phyloP scores from a whole-genome alignment of 345 rosid genomes.

The Aquilaria yunnanensis region DNA sequence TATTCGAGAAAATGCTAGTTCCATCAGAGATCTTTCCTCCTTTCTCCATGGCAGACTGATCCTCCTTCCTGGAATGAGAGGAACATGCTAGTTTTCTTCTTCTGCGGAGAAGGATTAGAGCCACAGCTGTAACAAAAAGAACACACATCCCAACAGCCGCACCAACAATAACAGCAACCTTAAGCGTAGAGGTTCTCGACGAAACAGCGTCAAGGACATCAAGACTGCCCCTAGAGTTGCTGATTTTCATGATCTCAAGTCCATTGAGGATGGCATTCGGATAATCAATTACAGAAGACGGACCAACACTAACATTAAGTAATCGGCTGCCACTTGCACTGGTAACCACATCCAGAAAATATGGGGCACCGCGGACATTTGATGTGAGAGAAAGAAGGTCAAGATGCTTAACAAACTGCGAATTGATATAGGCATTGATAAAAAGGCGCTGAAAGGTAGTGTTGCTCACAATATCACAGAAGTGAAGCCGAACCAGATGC shows the following conservation, averaged over 20 bases:
- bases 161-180: conserved; percentile 25
- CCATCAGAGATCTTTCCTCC: conserved; percentile 19
- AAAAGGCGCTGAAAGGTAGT: conserved; percentile 16
- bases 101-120: conserved; percentile 23
- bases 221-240: conserved; percentile 42
- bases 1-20: conserved; percentile 30
- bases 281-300: conserved; percentile 20
- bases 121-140: conserved; percentile 21
- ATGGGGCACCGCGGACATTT: conserved; percentile 38
- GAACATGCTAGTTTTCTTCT: conserved; percentile 19
- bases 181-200: conserved; percentile 18
- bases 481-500: conserved; percentile 70
- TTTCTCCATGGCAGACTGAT: conserved; percentile 14
- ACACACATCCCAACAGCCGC: conserved; percentile 24
- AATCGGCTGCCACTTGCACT: conserved; percentile 14
- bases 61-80: conserved; percentile 20
- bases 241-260: conserved; percentile 59
- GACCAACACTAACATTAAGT: conserved; percentile 57
- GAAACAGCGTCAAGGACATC: conserved; percentile 28
- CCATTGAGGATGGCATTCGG: conserved; percentile 51
- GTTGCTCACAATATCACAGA: conserved; percentile 48
- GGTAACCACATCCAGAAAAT: conserved; percentile 50
- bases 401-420: conserved; percentile 39
- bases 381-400: conserved; percentile 38
- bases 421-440: conserved; percentile 45